Evolutionary conservation across 139 green algal genomes (phyloP).

Genomic region (Ostreobium quekettii): DNA sequence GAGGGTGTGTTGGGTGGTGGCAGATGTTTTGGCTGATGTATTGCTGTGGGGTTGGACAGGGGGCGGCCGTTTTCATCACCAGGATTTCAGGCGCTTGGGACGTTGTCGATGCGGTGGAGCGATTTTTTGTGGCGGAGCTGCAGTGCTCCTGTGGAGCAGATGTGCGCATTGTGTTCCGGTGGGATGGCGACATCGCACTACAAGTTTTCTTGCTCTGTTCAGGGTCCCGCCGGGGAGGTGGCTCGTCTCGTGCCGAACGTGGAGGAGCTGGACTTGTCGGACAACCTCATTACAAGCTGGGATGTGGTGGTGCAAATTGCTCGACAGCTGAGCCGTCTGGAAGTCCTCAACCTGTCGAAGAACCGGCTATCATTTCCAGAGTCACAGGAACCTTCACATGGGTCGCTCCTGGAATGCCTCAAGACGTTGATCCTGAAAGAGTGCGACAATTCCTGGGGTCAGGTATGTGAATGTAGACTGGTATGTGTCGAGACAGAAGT

Average conservation of each 20-base stretch:
- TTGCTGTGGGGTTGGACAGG: no score
- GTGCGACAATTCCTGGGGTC: slow-evolving; percentile 45
- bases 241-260: slow-evolving; percentile 24
- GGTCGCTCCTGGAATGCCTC: background rate
- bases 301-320: slow-evolving; percentile 27
- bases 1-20: no score
- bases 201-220: background rate
- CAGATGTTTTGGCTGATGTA: no score
- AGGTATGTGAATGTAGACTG: slow-evolving; percentile 27
- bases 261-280: slow-evolving; percentile 53
- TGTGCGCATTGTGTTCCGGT: no score
- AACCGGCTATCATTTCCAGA: slow-evolving; percentile 29
- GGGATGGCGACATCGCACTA: no score
- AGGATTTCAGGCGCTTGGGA: no score
- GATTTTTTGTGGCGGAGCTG: no score
- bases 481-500: no score
- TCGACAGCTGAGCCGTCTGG: slow-evolving; percentile 33
- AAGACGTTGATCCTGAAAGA: slow-evolving; percentile 60
- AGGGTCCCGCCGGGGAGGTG: slow-evolving; percentile 31
- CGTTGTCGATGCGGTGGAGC: no score
- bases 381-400: background rate
- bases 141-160: no score
- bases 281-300: slow-evolving; percentile 64
- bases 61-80: no score
- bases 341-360: slow-evolving; percentile 35